Evolutionary conservation across 805 yeast genomes (phyloP).

Genomic region (Brettanomyces sp.): DNA sequence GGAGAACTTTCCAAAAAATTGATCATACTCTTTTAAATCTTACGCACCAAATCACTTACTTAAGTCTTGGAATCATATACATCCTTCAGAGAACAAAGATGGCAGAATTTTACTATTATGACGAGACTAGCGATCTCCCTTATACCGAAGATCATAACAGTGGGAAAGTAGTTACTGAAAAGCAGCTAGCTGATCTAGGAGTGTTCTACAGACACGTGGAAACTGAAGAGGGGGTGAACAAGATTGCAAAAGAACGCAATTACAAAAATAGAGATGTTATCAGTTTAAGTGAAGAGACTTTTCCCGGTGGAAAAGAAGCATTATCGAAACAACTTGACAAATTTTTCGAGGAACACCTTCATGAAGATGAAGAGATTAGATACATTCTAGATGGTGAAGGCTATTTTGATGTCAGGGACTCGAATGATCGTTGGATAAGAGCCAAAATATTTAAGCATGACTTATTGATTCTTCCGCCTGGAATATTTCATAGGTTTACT

Average conservation of each 20-base stretch:
- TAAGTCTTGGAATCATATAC: background rate
- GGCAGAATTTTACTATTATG: constrained; percentile 47
- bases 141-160: constrained; percentile 67
- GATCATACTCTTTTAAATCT: background rate
- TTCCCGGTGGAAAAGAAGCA: constrained; percentile 51
- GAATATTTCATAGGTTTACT: constrained; percentile 90
- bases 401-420: constrained; percentile 76
- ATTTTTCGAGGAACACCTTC: constrained; percentile 81
- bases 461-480: constrained; percentile 73
- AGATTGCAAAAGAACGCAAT: constrained; percentile 55
- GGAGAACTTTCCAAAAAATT: background rate
- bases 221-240: constrained; percentile 47
- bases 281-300: constrained; percentile 45
- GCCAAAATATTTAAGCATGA: constrained; percentile 57
- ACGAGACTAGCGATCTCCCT: constrained; percentile 43
- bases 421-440: constrained; percentile 62
- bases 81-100: background rate
- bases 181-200: constrained; percentile 49
- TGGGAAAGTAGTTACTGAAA: constrained; percentile 45
- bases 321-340: constrained; percentile 55
- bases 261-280: constrained; percentile 79
- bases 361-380: constrained; percentile 95
- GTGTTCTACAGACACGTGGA: constrained; percentile 53
- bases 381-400: constrained; percentile 87
- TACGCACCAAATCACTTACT: too few relatives aligned